Percentiles rank a stretch among this genome's conserved stretches.
Evolutionary conservation across 768 basidiomycete genomes (phyloP).

Genomic region (Steccherinum ochraceum): DNA sequence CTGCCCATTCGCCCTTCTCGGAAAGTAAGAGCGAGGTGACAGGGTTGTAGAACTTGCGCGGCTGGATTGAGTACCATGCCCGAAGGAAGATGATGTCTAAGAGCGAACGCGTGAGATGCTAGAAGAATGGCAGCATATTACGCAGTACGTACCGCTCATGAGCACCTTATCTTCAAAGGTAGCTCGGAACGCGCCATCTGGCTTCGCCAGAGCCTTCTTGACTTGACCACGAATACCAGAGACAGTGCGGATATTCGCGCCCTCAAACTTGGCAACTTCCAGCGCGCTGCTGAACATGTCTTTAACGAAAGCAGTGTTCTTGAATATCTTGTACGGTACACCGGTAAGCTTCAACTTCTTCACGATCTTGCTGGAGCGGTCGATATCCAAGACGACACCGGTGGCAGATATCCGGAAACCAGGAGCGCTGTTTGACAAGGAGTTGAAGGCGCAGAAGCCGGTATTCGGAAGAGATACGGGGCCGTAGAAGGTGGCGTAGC

Average conservation of each 20-base stretch:
- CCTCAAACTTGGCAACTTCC: conserved; percentile 98
- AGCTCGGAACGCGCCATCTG: conserved; percentile 92
- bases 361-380: conserved; percentile 89
- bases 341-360: conserved; percentile 98
- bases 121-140: not conserved
- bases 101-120: not conserved
- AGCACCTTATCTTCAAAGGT: conserved; percentile 98
- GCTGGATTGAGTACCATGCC: conserved; percentile 65
- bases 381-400: conserved; percentile 91
- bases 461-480: conserved; percentile 90
- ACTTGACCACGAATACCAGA: conserved; percentile 95
- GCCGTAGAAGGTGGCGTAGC: conserved; percentile 96
- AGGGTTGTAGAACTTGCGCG: conserved; percentile 67
- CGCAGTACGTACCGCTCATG: conserved; percentile 86
- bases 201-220: conserved; percentile 93
- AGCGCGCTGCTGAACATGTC: conserved; percentile 94
- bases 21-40: conserved; percentile 21
- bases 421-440: conserved; percentile 53
- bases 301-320: conserved; percentile 97
- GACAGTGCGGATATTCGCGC: conserved; percentile 92
- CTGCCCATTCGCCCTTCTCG: conserved; percentile 4
- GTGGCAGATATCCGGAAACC: conserved; percentile 91
- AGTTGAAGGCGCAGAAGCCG: conserved; percentile 96
- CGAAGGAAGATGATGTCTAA: conserved; percentile 53
- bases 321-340: conserved; percentile 94